A percentile compares a stretch with the other conserved stretches of the same genome.
These are phyloP conservation scores for Lachancea quebecensis DNA, from an alignment of 805 yeast species.

Conservation along the genomic window DNA sequence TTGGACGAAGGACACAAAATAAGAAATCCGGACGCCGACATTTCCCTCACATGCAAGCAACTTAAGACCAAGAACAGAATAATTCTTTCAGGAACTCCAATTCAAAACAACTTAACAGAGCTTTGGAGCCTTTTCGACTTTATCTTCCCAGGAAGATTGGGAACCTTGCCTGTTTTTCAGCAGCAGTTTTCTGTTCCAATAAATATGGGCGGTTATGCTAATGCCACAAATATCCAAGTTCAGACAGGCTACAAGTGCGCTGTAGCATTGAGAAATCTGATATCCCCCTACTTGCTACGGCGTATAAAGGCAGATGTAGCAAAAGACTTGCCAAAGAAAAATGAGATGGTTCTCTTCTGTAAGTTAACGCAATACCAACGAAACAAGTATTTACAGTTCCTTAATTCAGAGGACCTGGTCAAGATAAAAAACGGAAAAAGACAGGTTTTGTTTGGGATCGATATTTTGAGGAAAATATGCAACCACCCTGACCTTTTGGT, in stretches of 20 bases:
- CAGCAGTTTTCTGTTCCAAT: slow-evolving; percentile 89
- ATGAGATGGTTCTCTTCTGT: slow-evolving; percentile 91
- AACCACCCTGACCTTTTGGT: slow-evolving; percentile 88
- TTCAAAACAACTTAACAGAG: slow-evolving; percentile 87
- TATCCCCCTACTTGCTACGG: slow-evolving; percentile 82
- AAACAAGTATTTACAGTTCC: slow-evolving; percentile 62
- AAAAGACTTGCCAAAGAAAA: slow-evolving; percentile 84
- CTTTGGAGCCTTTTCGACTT: slow-evolving; percentile 95
- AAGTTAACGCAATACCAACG: slow-evolving; percentile 73
- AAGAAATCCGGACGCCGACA: slow-evolving; percentile 86
- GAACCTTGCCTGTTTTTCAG: slow-evolving; percentile 92
- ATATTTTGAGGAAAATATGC: slow-evolving; percentile 82
- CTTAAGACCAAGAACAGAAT: slow-evolving; percentile 77
- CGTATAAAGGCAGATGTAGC: slow-evolving; percentile 93
- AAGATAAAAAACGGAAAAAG: slow-evolving; percentile 70
- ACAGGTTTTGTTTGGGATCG: slow-evolving; percentile 84
- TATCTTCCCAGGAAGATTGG: slow-evolving; percentile 88
- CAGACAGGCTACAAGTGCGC: slow-evolving; percentile 97
- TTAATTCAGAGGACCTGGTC: slow-evolving; percentile 66
- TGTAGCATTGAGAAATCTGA: slow-evolving; percentile 75
- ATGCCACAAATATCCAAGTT: slow-evolving; percentile 91
- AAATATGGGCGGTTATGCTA: slow-evolving; percentile 96
- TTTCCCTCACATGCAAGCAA: slow-evolving; percentile 79
- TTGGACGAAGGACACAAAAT: slow-evolving; percentile 97
- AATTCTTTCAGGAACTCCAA: slow-evolving; percentile 92